phyloP scores from a whole-genome alignment of 2,329 filamentous ascomycete species.

The Capronia coronata region DNA sequence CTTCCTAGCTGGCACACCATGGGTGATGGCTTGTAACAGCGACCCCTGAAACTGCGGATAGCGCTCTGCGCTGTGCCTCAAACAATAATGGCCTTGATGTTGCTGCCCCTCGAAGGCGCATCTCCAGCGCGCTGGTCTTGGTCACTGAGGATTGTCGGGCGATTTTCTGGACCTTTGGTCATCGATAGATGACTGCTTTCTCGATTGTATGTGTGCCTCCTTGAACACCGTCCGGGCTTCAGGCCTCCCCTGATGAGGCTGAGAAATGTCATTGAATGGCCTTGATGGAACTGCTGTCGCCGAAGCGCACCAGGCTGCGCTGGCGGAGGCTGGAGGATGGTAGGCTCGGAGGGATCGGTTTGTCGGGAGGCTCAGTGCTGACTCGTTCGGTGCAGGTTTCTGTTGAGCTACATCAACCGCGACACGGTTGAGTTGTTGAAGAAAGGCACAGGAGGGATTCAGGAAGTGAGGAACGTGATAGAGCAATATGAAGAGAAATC shows the following conservation, averaged over 20 bases:
- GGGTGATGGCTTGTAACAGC: conserved; percentile 7
- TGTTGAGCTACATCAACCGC: conserved; percentile 82
- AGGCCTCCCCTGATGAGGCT: conserved; percentile 32
- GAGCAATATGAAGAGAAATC: conserved; percentile 74
- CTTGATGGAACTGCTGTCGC: conserved; percentile 51
- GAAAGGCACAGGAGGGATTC: conserved; percentile 72
- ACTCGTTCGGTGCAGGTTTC: conserved; percentile 59
- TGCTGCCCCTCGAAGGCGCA: conserved; percentile 21
- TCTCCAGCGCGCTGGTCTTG: conserved; percentile 10
- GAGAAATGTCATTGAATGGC: conserved; percentile 28
- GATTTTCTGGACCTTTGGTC: conserved; percentile 1
- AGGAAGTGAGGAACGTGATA: conserved; percentile 73
- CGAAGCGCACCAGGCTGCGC: conserved; percentile 75
- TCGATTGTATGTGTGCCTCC: conserved; percentile 7
- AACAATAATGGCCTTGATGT: conserved; percentile 10
- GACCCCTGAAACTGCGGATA: conserved; percentile 14
- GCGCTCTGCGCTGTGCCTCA: conserved; percentile 11
- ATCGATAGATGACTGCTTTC: not conserved
- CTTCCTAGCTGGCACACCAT: conserved; percentile 5
- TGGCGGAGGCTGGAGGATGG: conserved; percentile 88
- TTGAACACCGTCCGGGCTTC: conserved; percentile 6
- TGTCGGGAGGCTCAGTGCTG: not conserved
- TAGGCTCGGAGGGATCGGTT: conserved; percentile 45
- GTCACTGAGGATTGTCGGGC: conserved; percentile 3
- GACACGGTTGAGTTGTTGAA: conserved; percentile 78